These are phyloP conservation scores for Avena insularis DNA, from an alignment of 176 grass and related monocot species.

Conservation along the genomic window DNA sequence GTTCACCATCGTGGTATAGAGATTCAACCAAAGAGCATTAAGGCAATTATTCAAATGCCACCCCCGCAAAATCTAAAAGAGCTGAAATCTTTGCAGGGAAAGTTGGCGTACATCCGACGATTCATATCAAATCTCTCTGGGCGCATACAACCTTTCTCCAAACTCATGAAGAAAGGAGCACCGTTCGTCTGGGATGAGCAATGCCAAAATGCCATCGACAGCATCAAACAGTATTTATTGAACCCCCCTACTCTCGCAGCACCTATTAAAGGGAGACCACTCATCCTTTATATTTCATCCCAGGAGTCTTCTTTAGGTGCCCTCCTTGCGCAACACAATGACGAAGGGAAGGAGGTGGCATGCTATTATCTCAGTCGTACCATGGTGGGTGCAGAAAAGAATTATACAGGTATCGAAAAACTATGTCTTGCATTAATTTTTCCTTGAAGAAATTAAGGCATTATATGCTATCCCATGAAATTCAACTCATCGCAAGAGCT, in stretches of 20 bases:
- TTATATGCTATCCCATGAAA: neutral
- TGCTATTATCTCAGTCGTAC: neutral
- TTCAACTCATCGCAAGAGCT: neutral
- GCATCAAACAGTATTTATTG: neutral
- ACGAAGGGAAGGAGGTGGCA: neutral
- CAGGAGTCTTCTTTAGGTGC: neutral
- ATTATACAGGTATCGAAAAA: neutral
- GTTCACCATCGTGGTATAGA: neutral
- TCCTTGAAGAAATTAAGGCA: neutral
- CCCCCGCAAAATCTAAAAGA: neutral
- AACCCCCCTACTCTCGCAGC: neutral
- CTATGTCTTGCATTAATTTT: neutral
- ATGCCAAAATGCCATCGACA: neutral
- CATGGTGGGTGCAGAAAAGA: neutral
- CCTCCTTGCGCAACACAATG: neutral
- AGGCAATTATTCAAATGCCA: neutral
- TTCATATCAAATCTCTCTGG: neutral
- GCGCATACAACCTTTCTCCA: neutral
- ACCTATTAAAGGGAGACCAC: neutral
- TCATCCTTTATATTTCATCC: neutral
- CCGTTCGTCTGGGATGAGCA: neutral
- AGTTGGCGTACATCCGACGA: neutral
- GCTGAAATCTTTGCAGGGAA: neutral
- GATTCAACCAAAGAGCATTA: neutral
- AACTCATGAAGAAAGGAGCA: neutral